Percentiles rank a stretch among this genome's conserved stretches.
Conservation (phyloP, 768 basidiomycete genomes). For the Phylloporus sp. region DNA sequence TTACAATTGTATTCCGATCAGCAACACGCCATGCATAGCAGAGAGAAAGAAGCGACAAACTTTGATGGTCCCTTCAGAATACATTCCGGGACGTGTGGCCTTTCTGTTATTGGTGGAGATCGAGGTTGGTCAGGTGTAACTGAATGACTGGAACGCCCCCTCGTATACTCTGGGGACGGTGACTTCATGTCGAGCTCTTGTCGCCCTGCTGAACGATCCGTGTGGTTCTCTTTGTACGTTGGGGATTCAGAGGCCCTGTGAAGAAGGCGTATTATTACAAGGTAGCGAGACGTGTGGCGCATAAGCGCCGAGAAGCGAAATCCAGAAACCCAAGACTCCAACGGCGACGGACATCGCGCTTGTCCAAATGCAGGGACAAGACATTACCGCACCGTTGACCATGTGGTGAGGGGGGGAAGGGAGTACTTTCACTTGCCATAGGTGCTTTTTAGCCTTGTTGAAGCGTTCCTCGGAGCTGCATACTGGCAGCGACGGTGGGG, state of each 20-base stretch:
- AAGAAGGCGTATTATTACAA: constrained; percentile 20
- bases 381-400: constrained; percentile 10
- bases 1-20: constrained; percentile 25
- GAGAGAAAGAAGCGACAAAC: constrained; percentile 20
- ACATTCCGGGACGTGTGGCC: constrained; percentile 20
- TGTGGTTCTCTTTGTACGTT: constrained; percentile 16
- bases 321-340: constrained; percentile 6
- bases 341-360: constrained; percentile 14
- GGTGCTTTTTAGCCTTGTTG: constrained; percentile 34
- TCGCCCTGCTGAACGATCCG: constrained; percentile 12
- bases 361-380: constrained; percentile 10
- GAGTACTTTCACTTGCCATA: constrained; percentile 28
- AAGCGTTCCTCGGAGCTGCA: constrained; percentile 30
- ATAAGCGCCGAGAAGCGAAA: constrained; percentile 23
- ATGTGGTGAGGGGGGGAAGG: constrained; percentile 5
- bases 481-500: constrained; percentile 15
- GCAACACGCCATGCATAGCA: constrained; percentile 7
- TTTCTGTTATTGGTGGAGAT: constrained; percentile 19
- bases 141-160: constrained; percentile 19
- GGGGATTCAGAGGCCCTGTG: constrained; percentile 32
- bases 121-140: constrained; percentile 13
- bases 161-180: constrained; percentile 20
- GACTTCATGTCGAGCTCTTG: constrained; percentile 14
- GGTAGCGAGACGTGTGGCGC: constrained; percentile 28
- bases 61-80: constrained; percentile 20